A percentile compares a stretch with the other conserved stretches of the same genome.
phyloP scores from a whole-genome alignment of 805 yeast genomes.

The Starmerella stigmatis region DNA sequence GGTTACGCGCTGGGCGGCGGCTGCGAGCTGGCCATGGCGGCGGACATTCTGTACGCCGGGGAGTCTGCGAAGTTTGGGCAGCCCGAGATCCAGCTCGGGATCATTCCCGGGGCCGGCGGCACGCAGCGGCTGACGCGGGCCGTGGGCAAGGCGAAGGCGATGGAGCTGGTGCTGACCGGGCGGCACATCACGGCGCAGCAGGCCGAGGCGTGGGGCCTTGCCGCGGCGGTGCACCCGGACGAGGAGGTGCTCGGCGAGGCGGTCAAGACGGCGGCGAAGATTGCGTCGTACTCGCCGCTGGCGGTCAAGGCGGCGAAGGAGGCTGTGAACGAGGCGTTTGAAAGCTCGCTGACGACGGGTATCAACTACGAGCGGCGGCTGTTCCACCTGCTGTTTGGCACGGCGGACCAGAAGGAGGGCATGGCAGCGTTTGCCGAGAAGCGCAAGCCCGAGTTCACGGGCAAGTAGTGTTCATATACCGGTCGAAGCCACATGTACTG shows the following conservation, averaged over 20 bases:
- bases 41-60: constrained; percentile 43
- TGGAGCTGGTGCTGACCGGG: constrained; percentile 43
- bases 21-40: constrained; percentile 45
- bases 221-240: constrained; percentile 35
- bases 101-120: constrained; percentile 45
- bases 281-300: constrained; percentile 36
- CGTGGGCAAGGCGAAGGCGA: constrained; percentile 42
- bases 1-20: constrained; percentile 51
- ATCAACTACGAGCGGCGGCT: constrained; percentile 36
- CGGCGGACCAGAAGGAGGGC: constrained; percentile 40
- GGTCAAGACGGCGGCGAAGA: constrained; percentile 36
- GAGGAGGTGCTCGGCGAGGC: constrained; percentile 37
- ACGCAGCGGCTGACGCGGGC: constrained; percentile 42
- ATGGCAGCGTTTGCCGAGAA: constrained; percentile 43
- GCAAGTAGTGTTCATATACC: too few relatives aligned
- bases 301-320: constrained; percentile 41
- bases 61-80: constrained; percentile 42
- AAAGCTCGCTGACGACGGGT: constrained; percentile 34
- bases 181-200: constrained; percentile 36
- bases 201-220: constrained; percentile 43
- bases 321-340: constrained; percentile 35
- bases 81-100: constrained; percentile 45
- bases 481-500: too few relatives aligned
- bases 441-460: constrained; percentile 33
- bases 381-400: constrained; percentile 40